Conservation (phyloP, 177 flowering plant species). For the Vitis hybrid region DNA sequence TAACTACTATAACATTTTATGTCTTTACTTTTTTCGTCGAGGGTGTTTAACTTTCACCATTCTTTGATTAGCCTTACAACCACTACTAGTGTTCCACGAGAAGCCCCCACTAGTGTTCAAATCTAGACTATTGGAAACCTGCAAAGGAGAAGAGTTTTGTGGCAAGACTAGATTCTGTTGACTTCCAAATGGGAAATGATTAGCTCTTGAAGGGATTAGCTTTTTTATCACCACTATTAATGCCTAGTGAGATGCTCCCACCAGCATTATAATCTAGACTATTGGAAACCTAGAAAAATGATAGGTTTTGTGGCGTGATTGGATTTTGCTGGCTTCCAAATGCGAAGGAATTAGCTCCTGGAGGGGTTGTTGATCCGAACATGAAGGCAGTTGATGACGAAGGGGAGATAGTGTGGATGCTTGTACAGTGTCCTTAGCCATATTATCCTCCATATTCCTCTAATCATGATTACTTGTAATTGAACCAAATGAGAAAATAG, state of each 20-base stretch:
- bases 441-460: constrained; percentile 84
- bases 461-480: constrained; percentile 51
- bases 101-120: constrained; percentile 48
- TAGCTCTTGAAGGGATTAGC: not conserved
- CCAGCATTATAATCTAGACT: too few relatives aligned
- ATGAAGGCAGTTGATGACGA: constrained; percentile 15
- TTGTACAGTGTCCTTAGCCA: constrained; percentile 88
- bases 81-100: constrained; percentile 47
- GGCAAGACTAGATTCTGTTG: constrained; percentile 37
- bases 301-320: too few relatives aligned
- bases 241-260: too few relatives aligned
- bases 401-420: constrained; percentile 27
- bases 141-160: constrained; percentile 52
- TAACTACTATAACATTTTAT: not conserved
- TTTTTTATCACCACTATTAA: too few relatives aligned
- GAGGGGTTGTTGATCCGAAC: constrained; percentile 21
- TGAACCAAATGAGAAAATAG: constrained; percentile 38
- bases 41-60: constrained; percentile 26
- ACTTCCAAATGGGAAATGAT: constrained; percentile 55
- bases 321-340: too few relatives aligned
- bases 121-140: constrained; percentile 53
- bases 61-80: constrained; percentile 40
- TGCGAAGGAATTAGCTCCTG: not conserved
- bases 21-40: constrained; percentile 28
- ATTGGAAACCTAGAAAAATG: too few relatives aligned